Evolutionary conservation across 2,329 filamentous ascomycete species (phyloP).

Genomic region (Pseudocercospora crystallina): DNA sequence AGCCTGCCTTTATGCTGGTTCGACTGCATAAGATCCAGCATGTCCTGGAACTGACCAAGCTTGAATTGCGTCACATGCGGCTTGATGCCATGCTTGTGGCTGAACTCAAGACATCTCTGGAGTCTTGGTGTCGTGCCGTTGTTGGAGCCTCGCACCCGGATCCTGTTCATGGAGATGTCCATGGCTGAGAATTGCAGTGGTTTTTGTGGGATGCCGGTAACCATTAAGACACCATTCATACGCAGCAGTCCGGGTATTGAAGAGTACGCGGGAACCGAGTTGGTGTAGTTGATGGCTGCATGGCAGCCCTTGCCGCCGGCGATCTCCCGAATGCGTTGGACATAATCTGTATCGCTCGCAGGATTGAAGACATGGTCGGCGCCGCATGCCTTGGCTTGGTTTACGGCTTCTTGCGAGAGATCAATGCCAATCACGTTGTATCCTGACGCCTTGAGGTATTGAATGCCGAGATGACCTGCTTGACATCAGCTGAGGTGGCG

Average conservation of each 20-base stretch:
- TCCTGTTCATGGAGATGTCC: constrained; percentile 17
- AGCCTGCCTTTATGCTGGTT: constrained; percentile 17
- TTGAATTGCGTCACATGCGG: constrained; percentile 20
- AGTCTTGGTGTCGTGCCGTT: constrained; percentile 17
- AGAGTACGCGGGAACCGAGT: constrained; percentile 17
- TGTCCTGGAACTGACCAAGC: constrained; percentile 19
- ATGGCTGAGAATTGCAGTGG: constrained; percentile 18
- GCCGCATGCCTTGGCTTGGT: constrained; percentile 17
- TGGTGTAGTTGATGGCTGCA: constrained; percentile 23
- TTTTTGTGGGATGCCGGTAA: constrained; percentile 22
- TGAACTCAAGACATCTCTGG: constrained; percentile 20
- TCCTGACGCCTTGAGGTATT: constrained; percentile 51
- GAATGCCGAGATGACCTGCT: constrained; percentile 49
- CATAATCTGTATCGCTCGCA: constrained; percentile 8
- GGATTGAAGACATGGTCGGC: constrained; percentile 24
- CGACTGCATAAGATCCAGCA: constrained; percentile 19
- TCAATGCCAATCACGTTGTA: constrained; percentile 47
- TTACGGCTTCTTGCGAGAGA: constrained; percentile 39
- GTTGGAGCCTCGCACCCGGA: constrained; percentile 17
- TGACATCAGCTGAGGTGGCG: too few relatives aligned
- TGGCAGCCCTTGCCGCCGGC: constrained; percentile 20
- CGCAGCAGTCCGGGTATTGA: constrained; percentile 10
- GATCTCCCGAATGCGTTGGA: constrained; percentile 10
- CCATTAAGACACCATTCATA: constrained; percentile 18
- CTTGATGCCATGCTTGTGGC: constrained; percentile 18